Evolutionary conservation across 2,329 filamentous ascomycete species (phyloP).

Genomic region (Botryotinia globosa): DNA sequence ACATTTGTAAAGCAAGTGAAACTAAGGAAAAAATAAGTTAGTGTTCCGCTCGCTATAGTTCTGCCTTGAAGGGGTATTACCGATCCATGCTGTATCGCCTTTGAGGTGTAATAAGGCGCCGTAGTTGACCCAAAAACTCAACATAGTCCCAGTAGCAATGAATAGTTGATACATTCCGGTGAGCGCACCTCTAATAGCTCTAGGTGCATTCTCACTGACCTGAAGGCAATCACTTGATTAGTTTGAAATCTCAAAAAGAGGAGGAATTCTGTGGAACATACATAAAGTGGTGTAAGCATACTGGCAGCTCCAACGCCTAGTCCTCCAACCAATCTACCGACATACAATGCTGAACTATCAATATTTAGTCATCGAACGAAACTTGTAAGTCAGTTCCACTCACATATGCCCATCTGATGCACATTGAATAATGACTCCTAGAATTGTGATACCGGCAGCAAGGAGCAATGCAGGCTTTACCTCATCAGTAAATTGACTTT

Average conservation of each 20-base stretch:
- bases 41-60: not conserved
- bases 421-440: slow-evolving; percentile 64
- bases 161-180: slow-evolving; percentile 52
- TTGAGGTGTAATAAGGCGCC: slow-evolving; percentile 20
- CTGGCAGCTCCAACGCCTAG: slow-evolving; percentile 52
- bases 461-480: slow-evolving; percentile 47
- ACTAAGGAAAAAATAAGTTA: slow-evolving; percentile 49
- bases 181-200: slow-evolving; percentile 50
- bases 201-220: slow-evolving; percentile 48
- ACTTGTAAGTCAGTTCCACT: not conserved
- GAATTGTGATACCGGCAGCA: slow-evolving; percentile 54
- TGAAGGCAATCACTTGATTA: slow-evolving; percentile 46
- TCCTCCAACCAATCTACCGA: slow-evolving; percentile 56
- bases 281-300: slow-evolving; percentile 39
- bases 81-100: slow-evolving; percentile 18
- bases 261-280: slow-evolving; percentile 8
- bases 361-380: not conserved
- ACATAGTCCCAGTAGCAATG: slow-evolving; percentile 41
- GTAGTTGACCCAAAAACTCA: slow-evolving; percentile 48
- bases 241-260: slow-evolving; percentile 37
- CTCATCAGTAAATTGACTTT: not conserved
- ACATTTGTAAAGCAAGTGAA: slow-evolving; percentile 61
- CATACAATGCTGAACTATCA: slow-evolving; percentile 54
- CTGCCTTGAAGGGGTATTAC: not conserved
- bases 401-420: slow-evolving; percentile 56